These are phyloP conservation scores for Sporothrix brasiliensis DNA, from an alignment of 2,329 filamentous ascomycete species.

Conservation along the genomic window DNA sequence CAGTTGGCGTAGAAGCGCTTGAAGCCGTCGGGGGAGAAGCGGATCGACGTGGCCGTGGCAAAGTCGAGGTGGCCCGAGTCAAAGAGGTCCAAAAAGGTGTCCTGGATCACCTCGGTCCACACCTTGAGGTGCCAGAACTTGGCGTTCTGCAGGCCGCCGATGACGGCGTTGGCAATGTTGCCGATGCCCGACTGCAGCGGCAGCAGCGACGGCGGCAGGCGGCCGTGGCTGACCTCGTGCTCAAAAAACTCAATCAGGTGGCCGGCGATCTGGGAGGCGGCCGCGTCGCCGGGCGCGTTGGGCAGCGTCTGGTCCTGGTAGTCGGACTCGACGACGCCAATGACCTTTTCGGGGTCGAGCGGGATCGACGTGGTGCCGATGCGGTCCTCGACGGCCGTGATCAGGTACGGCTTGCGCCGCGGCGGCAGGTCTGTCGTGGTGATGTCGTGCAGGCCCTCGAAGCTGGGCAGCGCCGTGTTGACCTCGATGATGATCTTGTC, in stretches of 20 bases:
- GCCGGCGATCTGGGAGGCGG: constrained; percentile 70
- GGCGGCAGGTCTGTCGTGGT: constrained; percentile 86
- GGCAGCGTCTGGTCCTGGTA: constrained; percentile 75
- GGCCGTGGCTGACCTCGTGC: constrained; percentile 78
- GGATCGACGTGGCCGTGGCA: constrained; percentile 85
- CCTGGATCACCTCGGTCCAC: constrained; percentile 92
- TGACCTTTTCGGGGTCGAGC: constrained; percentile 77
- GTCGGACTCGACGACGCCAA: constrained; percentile 82
- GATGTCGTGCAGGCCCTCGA: constrained; percentile 89
- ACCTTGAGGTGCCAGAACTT: constrained; percentile 88
- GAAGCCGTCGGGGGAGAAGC: constrained; percentile 89
- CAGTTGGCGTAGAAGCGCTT: constrained; percentile 87
- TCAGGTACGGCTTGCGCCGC: constrained; percentile 77
- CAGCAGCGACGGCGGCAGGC: constrained; percentile 71
- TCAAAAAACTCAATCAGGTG: constrained; percentile 83
- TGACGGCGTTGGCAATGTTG: constrained; percentile 90
- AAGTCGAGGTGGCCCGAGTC: constrained; percentile 87
- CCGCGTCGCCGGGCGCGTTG: constrained; percentile 75
- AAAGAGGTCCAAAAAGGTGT: constrained; percentile 90
- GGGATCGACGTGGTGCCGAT: constrained; percentile 83
- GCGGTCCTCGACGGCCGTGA: constrained; percentile 82
- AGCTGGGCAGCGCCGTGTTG: constrained; percentile 81
- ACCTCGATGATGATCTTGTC: constrained; percentile 94
- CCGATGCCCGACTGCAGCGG: constrained; percentile 74
- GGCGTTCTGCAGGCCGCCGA: constrained; percentile 77